Percentiles rank a stretch among this genome's conserved stretches.
Evolutionary conservation across 371 early-diverging fungal species (phyloP).

Genomic region (Lichtheimia hyalospora): DNA sequence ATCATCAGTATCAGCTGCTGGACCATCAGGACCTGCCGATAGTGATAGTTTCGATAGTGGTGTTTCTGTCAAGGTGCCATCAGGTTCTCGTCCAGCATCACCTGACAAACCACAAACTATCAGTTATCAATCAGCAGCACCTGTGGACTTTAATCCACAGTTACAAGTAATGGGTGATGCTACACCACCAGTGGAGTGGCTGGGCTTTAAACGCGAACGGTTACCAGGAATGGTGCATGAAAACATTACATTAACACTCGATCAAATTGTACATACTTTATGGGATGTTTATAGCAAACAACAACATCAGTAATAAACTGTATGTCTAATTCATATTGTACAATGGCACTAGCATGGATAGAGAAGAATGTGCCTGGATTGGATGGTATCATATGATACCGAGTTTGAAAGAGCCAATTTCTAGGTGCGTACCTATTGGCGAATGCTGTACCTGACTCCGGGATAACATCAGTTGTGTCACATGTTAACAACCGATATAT

Average conservation of each 20-base stretch:
- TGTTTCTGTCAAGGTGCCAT: conserved; percentile 1
- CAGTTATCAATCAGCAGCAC: conserved; percentile 30
- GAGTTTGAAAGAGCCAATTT: too few relatives aligned
- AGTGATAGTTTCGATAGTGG: conserved; percentile 13
- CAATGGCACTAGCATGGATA: too few relatives aligned
- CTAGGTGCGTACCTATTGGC: too few relatives aligned
- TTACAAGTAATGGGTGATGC: conserved; percentile 62
- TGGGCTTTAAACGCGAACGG: conserved; percentile 54
- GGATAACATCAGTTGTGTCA: too few relatives aligned
- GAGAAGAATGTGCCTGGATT: too few relatives aligned
- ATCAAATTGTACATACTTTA: conserved; percentile 27
- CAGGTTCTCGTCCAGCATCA: conserved; percentile 1
- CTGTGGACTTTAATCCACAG: conserved; percentile 54
- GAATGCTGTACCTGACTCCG: too few relatives aligned
- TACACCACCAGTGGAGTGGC: conserved; percentile 65
- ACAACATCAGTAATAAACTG: not conserved
- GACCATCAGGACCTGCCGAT: not conserved
- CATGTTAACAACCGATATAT: too few relatives aligned
- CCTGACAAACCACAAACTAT: conserved; percentile 10
- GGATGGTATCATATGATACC: too few relatives aligned
- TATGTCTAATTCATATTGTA: too few relatives aligned
- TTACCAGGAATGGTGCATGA: conserved; percentile 56
- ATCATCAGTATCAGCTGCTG: conserved; percentile 1
- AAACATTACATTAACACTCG: conserved; percentile 45
- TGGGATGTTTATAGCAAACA: conserved; percentile 19